These are phyloP conservation scores for Grosmannia penicillata DNA, from an alignment of 2,329 filamentous ascomycete species.

Conservation along the genomic window DNA sequence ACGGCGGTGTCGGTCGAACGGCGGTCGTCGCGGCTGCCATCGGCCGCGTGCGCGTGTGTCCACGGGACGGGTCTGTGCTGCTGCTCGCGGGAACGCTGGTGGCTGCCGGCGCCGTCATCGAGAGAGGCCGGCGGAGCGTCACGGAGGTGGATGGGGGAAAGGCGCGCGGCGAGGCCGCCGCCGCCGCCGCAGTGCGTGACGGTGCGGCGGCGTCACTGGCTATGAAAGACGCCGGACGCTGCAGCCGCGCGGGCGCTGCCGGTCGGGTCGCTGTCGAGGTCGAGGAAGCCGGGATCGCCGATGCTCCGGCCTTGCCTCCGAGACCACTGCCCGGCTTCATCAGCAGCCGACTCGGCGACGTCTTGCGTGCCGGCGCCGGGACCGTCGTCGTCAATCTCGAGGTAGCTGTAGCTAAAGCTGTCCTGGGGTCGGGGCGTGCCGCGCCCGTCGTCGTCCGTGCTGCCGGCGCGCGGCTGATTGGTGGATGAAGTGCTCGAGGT, in stretches of 20 bases:
- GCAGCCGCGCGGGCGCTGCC: not conserved
- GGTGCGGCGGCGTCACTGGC: not conserved
- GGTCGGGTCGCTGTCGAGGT: constrained; percentile 4
- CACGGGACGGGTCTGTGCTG: constrained; percentile 5
- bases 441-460: too few relatives aligned
- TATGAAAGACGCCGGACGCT: not conserved
- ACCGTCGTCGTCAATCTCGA: too few relatives aligned
- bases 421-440: too few relatives aligned
- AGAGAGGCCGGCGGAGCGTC: too few relatives aligned
- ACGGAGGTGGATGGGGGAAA: not conserved
- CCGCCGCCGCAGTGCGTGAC: not conserved
- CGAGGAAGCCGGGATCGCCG: not conserved
- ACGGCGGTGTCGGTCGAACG: too few relatives aligned
- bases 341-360: constrained; percentile 35
- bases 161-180: not conserved
- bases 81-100: not conserved
- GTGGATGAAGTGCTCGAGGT: not conserved
- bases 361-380: constrained; percentile 19
- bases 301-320: not conserved
- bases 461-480: too few relatives aligned
- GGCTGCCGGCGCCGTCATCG: not conserved
- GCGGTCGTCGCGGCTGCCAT: not conserved
- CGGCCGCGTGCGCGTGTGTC: constrained; percentile 26
- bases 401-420: too few relatives aligned
- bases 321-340: constrained; percentile 18